These are phyloP conservation scores for Globisporangium perplexum DNA, from an alignment of 352 stramenopile genomes.

Conservation along the genomic window DNA sequence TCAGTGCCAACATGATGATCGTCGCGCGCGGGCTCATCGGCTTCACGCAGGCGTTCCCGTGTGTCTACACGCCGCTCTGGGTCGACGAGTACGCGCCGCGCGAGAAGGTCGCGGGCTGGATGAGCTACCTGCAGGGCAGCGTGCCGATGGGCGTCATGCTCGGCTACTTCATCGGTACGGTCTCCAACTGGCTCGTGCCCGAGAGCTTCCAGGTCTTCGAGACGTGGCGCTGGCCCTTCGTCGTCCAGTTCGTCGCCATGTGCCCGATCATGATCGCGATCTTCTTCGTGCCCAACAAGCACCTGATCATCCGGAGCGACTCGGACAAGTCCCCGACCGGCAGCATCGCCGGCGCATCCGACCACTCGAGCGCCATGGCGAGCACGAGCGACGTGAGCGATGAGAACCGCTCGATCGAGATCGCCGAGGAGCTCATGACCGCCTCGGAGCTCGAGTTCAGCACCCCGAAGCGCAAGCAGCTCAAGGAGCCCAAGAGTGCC, in stretches of 20 bases:
- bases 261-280: conserved; percentile 70
- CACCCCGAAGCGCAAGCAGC: conserved; percentile 6
- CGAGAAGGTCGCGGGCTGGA: conserved; percentile 73
- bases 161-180: conserved; percentile 76
- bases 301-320: conserved; percentile 67
- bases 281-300: conserved; percentile 78
- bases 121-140: conserved; percentile 81
- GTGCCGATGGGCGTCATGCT: conserved; percentile 84
- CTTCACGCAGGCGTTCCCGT: conserved; percentile 81
- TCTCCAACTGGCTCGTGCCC: conserved; percentile 76
- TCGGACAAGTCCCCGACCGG: conserved; percentile 34
- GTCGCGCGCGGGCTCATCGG: conserved; percentile 59
- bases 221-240: conserved; percentile 80
- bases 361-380: conserved; percentile 29
- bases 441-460: neutral
- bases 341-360: conserved; percentile 34
- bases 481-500: conserved; percentile 4
- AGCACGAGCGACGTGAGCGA: conserved; percentile 24
- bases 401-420: conserved; percentile 37
- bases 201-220: conserved; percentile 59
- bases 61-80: conserved; percentile 82
- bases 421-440: conserved; percentile 15
- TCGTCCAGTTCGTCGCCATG: conserved; percentile 77
- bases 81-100: conserved; percentile 78
- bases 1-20: conserved; percentile 71